A percentile compares a stretch with the other conserved stretches of the same genome.
These are phyloP conservation scores for Trichoderma asperelloides DNA, from an alignment of 495 filamentous ascomycete genomes.

Conservation along the genomic window DNA sequence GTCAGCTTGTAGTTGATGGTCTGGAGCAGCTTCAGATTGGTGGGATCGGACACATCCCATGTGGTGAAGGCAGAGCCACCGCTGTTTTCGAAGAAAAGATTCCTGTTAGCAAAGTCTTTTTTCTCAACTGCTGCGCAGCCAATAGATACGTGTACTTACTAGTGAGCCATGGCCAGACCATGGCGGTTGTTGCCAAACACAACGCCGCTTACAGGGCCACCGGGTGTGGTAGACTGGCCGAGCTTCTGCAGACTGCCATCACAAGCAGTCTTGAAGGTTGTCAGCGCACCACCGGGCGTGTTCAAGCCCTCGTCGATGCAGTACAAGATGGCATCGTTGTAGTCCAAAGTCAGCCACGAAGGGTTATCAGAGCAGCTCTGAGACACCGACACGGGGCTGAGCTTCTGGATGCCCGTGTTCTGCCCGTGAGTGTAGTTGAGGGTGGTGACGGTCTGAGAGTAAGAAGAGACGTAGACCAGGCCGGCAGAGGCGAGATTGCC, in stretches of 20 bases:
- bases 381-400: constrained; percentile 30
- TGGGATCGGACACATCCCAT: constrained; percentile 19
- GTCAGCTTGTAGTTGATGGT: constrained; percentile 43
- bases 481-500: constrained; percentile 25
- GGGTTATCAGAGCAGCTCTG: constrained; percentile 45
- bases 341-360: constrained; percentile 50
- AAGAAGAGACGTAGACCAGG: constrained; percentile 52
- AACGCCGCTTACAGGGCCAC: constrained; percentile 38
- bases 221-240: constrained; percentile 13
- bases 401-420: constrained; percentile 18
- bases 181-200: constrained; percentile 31
- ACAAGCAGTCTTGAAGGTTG: constrained; percentile 27
- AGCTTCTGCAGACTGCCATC: constrained; percentile 29
- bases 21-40: constrained; percentile 31
- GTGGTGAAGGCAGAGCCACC: constrained; percentile 18
- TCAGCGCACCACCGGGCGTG: constrained; percentile 32
- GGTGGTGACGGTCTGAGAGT: constrained; percentile 49
- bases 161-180: constrained; percentile 38
- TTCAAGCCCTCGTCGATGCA: constrained; percentile 49
- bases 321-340: constrained; percentile 41
- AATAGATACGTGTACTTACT: constrained; percentile 26
- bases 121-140: background rate
- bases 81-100: constrained; percentile 9
- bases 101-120: background rate
- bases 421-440: constrained; percentile 33